These are phyloP conservation scores for Thielaviopsis musarum DNA, from an alignment of 2,329 filamentous ascomycete species.

Conservation along the genomic window DNA sequence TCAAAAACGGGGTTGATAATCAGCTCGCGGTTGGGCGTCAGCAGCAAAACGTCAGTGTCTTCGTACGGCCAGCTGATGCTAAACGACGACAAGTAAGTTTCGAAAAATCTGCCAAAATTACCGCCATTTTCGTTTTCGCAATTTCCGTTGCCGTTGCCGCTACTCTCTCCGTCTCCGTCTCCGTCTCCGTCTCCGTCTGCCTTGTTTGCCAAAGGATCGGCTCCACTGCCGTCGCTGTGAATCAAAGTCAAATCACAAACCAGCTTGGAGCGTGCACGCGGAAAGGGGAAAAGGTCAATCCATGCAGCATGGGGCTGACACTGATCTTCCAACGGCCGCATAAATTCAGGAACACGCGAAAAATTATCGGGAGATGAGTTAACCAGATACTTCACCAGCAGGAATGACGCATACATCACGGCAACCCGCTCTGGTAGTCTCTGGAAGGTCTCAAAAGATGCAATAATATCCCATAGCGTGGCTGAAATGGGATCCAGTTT, in stretches of 20 bases:
- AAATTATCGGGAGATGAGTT: conserved; percentile 65
- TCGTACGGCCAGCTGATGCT: conserved; percentile 76
- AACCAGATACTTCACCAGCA: conserved; percentile 74
- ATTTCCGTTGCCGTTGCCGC: neutral
- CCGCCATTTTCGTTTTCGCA: conserved; percentile 29
- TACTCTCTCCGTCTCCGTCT: neutral
- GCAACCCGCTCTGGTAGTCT: conserved; percentile 70
- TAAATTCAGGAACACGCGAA: conserved; percentile 58
- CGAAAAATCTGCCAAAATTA: conserved; percentile 66
- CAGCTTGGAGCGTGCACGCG: conserved; percentile 54
- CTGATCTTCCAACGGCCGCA: conserved; percentile 49
- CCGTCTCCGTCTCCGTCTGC: too few relatives aligned
- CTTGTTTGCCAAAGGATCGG: neutral
- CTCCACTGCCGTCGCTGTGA: neutral
- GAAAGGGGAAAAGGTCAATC: conserved; percentile 72
- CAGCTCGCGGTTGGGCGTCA: conserved; percentile 43
- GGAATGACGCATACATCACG: conserved; percentile 72
- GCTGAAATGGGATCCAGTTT: conserved; percentile 45
- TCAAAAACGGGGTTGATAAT: conserved; percentile 80
- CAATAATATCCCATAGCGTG: conserved; percentile 69
- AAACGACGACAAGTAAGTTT: conserved; percentile 62
- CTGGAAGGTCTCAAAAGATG: conserved; percentile 65
- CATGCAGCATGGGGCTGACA: conserved; percentile 57
- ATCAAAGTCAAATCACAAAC: conserved; percentile 20
- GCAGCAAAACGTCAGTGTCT: conserved; percentile 49